Base-by-base conservation (phyloP, 2,329 filamentous ascomycete species). In the Apiospora pterosperma region DNA sequence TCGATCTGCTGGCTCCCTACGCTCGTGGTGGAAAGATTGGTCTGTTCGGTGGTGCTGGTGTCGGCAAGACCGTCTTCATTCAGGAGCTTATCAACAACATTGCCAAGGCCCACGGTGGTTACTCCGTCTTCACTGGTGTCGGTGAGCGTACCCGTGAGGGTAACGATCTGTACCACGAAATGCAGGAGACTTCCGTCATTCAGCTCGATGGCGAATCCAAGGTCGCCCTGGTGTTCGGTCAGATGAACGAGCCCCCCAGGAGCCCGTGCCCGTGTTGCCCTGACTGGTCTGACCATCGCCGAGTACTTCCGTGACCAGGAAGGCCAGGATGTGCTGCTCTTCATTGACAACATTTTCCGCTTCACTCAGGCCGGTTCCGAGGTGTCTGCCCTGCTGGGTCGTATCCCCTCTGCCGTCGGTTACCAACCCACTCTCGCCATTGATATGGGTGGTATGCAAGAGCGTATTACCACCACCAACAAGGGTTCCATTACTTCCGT, bases 71-170 rank as follows among this genome's bases (percentile, higher is more conserved):
- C 81, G 96, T 99, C 81, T 99, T 98, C 88, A 99, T 99, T 83
- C 96, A 99, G 89, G 96, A 99, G 87, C 86, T 99, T 80, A 99
- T 99, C 87, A 99, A 99, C 93, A 99, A 99, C 91, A 98, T 99
- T 80, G 96, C 96, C 85, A 98, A 98, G 90, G 96, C 96, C 76
- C 96, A 99, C 88, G 96, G 96, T 97, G 96, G 96, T 97, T 99
- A 97, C 92, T 99, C 96, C 74, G 96, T 99, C 81, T 99, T 99
- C 91, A 97, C 93, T 80, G 96, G 96, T 95, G 96, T 99, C 84
- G 96, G 96, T 82, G 96, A 99, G 91, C 95, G 96, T 88, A 99
- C 96, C 80, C 96, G 96, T 93, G 96, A 99, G 90, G 96, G 96
- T 89, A 99, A 99, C 90, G 96, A 99, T 90, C 84, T 99, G 88